Evolutionary conservation across 2,329 filamentous ascomycete species (phyloP), one percentile per base, ranked within the genome.

Genomic region (Xylaria sp.): DNA sequence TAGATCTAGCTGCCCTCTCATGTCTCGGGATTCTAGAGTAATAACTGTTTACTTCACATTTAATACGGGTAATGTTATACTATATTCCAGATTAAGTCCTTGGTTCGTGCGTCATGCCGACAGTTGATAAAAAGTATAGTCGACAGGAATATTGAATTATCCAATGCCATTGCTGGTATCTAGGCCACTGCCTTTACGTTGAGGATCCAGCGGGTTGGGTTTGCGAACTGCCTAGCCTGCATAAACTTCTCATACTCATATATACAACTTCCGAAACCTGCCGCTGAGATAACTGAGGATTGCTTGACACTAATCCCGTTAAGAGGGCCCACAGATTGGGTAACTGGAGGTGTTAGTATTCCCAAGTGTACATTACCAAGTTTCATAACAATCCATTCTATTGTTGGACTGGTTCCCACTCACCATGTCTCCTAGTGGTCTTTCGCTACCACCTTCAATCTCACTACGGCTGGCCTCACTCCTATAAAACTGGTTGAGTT

Each of bases 291-390:
- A 68, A 21, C 21, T 68, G 54, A 10, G 50, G 27, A 40, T 68
- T 68, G 27, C 48, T 68, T 27, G 60, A 63, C 40, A 60, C 65
- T 48, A 68, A 35, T 50, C 54, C 55, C 1, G 65, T 68, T 9
- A 68, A 23, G 23, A 68, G 29, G 18, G 48, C 48, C 40, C 47
- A 48, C 21, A 68, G 65, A 47, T 63, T 68, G 18, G 65, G 65
- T 37, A 68, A 63, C 65, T 68, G 23, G 27, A 23, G 12, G 4
- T 4, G 60, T 63, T 25, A 67, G 65, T 48, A 63, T 27, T 21
- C 35, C 25, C 6, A 5, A 27, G 3, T n/a, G 18, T 32, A 12
- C 37, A n/a, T 1, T 13, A 13, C 47, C 37, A 60, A n/a, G 23
- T 4, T 9, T 37, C 25, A 10, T 37, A 35, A 5, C 13, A 12